Evolutionary conservation across 1,284 basidiomycete species (phyloP).

Genomic region (Rhodotorula sp.): DNA sequence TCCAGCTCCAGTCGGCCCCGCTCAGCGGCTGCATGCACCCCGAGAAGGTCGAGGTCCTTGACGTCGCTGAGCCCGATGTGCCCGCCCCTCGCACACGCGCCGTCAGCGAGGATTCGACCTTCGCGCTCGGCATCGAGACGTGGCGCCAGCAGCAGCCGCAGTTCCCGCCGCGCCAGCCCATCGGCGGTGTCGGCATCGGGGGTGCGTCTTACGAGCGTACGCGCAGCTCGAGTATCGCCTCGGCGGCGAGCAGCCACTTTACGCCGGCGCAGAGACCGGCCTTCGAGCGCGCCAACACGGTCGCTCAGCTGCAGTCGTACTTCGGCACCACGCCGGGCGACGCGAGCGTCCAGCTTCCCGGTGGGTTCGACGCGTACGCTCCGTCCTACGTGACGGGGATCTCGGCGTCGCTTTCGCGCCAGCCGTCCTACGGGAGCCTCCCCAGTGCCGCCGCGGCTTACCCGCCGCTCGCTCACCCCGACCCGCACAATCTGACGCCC

Average conservation of each 20-base stretch:
- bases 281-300: slow-evolving; percentile 24
- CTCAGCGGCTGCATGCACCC: background rate
- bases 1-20: slow-evolving; percentile 22
- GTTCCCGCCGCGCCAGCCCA: background rate
- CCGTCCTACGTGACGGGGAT: slow-evolving; percentile 19
- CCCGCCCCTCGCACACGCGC: background rate
- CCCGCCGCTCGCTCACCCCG: slow-evolving; percentile 29
- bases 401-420: slow-evolving; percentile 32
- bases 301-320: slow-evolving; percentile 36
- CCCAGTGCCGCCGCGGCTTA: slow-evolving; percentile 62
- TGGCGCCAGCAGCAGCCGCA: slow-evolving; percentile 13
- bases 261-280: background rate
- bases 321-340: slow-evolving; percentile 25
- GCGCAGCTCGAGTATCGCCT: slow-evolving; percentile 31
- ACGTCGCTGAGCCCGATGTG: background rate
- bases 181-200: background rate
- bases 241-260: slow-evolving; percentile 12
- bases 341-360: slow-evolving; percentile 7
- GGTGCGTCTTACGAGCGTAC: slow-evolving; percentile 6
- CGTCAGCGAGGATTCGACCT: slow-evolving; percentile 5
- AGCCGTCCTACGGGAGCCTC: slow-evolving; percentile 48
- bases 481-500: slow-evolving; percentile 31
- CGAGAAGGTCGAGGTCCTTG: background rate
- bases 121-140: slow-evolving; percentile 2
- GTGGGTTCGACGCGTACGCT: slow-evolving; percentile 10